Conservation (phyloP, 2,329 filamentous ascomycete species). For the Lecanosticta acicola region DNA sequence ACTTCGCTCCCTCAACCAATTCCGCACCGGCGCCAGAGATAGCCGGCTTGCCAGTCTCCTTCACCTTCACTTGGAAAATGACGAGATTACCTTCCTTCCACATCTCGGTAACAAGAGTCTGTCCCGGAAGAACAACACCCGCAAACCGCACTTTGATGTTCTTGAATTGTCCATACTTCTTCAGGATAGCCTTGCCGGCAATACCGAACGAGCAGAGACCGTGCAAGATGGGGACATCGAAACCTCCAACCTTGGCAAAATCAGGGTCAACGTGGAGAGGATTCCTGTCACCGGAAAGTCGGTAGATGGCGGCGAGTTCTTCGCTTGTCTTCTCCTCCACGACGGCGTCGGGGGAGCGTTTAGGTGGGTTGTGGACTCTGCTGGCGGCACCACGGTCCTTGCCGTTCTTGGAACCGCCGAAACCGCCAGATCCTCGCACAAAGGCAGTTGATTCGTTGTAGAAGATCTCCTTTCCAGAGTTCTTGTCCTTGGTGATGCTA, state of each 20-base stretch:
- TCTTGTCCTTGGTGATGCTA: conserved; percentile 76
- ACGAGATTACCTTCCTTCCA: conserved; percentile 80
- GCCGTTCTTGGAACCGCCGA: conserved; percentile 75
- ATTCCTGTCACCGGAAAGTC: conserved; percentile 90
- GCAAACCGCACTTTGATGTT: conserved; percentile 92
- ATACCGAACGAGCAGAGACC: conserved; percentile 95
- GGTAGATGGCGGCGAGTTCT: conserved; percentile 90
- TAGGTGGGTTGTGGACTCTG: conserved; percentile 70
- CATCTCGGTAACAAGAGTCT: conserved; percentile 91
- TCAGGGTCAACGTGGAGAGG: conserved; percentile 91
- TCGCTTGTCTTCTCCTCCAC: conserved; percentile 81
- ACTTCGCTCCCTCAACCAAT: conserved; percentile 50
- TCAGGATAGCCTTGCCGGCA: conserved; percentile 81
- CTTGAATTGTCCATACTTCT: conserved; percentile 75
- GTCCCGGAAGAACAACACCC: conserved; percentile 74
- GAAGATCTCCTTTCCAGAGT: conserved; percentile 83
- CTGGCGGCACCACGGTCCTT: conserved; percentile 73
- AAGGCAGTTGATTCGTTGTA: conserved; percentile 97
- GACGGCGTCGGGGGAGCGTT: conserved; percentile 70
- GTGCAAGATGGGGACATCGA: conserved; percentile 90
- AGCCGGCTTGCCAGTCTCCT: conserved; percentile 86
- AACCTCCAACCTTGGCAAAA: conserved; percentile 92
- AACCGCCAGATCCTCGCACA: conserved; percentile 83
- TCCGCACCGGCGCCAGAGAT: conserved; percentile 78
- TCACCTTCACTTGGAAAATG: conserved; percentile 80